Percentiles rank a stretch among this genome's conserved stretches.
Conservation (phyloP, 805 yeast genomes). For the Candida boleticola region DNA sequence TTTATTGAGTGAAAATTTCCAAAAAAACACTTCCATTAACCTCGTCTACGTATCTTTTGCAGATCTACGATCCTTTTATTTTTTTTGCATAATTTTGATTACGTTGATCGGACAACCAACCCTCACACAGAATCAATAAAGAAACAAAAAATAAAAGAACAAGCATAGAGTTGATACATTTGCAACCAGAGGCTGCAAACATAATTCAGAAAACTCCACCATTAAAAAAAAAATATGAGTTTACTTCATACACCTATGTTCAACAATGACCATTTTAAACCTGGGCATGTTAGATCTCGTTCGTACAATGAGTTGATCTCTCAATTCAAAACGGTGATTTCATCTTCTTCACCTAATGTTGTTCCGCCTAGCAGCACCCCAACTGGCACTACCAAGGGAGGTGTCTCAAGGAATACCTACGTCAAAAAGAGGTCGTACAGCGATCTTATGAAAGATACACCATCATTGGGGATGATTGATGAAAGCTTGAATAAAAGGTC, state of each 20-base stretch:
- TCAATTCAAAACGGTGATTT: conserved; percentile 21
- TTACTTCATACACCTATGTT: conserved; percentile 29
- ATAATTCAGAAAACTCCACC: background rate
- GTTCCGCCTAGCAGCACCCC: conserved; percentile 5
- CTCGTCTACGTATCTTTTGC: background rate
- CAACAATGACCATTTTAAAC: conserved; percentile 26
- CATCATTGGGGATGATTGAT: conserved; percentile 1
- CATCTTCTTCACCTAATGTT: conserved; percentile 7
- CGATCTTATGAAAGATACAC: conserved; percentile 17
- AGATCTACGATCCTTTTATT: conserved; percentile 1
- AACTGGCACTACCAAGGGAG: background rate
- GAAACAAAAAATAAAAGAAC: no score
- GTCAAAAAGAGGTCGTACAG: conserved; percentile 28
- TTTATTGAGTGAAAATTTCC: background rate
- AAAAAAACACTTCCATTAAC: no score
- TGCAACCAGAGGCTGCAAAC: conserved; percentile 1
- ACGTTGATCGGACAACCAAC: conserved; percentile 1
- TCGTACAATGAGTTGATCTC: conserved; percentile 33
- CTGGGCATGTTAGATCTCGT: conserved; percentile 31
- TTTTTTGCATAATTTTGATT: background rate
- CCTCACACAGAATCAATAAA: no score
- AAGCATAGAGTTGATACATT: no score
- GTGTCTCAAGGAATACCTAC: conserved; percentile 4
- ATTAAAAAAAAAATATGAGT: conserved; percentile 19
- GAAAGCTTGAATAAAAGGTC: conserved; percentile 30